Conservation (phyloP, 2,329 filamentous ascomycete species). For the Colletotrichum simmondsii region DNA sequence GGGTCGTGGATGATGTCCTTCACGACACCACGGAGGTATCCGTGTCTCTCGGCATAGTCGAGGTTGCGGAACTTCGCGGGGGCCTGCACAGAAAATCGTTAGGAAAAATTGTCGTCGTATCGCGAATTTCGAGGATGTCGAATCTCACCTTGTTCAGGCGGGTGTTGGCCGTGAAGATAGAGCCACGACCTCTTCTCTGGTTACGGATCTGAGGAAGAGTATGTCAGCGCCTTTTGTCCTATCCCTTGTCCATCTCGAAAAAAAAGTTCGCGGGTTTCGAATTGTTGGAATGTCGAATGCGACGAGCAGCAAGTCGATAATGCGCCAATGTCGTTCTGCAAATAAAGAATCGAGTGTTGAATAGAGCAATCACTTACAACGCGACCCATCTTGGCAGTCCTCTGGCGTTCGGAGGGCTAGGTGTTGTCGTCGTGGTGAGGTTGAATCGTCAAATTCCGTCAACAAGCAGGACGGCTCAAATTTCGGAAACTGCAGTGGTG, state of each 20-base stretch:
- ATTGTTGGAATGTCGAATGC: slow-evolving; percentile 9
- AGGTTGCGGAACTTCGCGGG: slow-evolving; percentile 91
- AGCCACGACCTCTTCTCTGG: slow-evolving; percentile 71
- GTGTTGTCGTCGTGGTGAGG: slow-evolving; percentile 35
- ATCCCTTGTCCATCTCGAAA: background rate
- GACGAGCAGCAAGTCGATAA: slow-evolving; percentile 16
- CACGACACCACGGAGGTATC: slow-evolving; percentile 96
- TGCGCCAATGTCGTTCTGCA: background rate
- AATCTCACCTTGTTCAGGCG: slow-evolving; percentile 92
- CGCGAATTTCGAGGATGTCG: slow-evolving; percentile 54
- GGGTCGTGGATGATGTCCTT: slow-evolving; percentile 99
- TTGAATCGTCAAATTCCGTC: slow-evolving; percentile 11
- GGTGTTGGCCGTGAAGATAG: slow-evolving; percentile 79
- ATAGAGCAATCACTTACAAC: slow-evolving; percentile 50
- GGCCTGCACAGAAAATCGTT: slow-evolving; percentile 38
- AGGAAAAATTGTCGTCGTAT: slow-evolving; percentile 27
- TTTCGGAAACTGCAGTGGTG: background rate
- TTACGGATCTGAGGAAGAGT: slow-evolving; percentile 64
- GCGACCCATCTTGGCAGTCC: slow-evolving; percentile 61
- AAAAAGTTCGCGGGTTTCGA: slow-evolving; percentile 25
- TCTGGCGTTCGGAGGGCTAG: slow-evolving; percentile 35
- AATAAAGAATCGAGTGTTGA: slow-evolving; percentile 11
- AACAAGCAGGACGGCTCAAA: background rate
- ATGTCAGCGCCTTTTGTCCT: slow-evolving; percentile 29
- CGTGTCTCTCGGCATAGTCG: slow-evolving; percentile 97